phyloP scores from a whole-genome alignment of 2,329 filamentous ascomycete genomes.

The Calonectria naviculata region DNA sequence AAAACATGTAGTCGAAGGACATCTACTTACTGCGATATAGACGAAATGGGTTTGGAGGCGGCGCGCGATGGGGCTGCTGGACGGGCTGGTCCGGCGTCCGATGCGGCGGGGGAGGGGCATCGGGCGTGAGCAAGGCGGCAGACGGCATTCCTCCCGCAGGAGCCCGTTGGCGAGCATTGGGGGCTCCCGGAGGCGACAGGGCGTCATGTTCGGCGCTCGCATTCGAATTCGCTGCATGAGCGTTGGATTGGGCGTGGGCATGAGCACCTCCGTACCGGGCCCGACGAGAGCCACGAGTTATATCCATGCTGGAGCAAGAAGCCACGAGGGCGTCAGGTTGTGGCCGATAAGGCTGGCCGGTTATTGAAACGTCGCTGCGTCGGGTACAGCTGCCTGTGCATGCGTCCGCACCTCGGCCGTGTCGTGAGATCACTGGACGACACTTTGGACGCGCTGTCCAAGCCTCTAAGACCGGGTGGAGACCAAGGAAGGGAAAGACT shows the following conservation, averaged over 20 bases:
- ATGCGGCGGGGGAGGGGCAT: constrained; percentile 35
- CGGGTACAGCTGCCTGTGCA: background rate
- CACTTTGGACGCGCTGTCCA: background rate
- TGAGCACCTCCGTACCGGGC: constrained; percentile 44
- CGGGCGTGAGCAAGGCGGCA: constrained; percentile 36
- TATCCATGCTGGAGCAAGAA: constrained; percentile 36
- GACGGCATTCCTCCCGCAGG: constrained; percentile 30
- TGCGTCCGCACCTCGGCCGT: background rate
- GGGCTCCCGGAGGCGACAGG: constrained; percentile 13
- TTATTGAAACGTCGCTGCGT: constrained; percentile 4
- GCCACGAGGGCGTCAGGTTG: constrained; percentile 4
- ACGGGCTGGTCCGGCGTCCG: constrained; percentile 42
- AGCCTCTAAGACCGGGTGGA: no score
- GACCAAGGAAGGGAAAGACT: no score
- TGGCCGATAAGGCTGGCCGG: background rate
- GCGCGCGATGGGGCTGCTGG: constrained; percentile 38
- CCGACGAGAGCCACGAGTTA: constrained; percentile 44
- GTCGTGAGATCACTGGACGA: background rate
- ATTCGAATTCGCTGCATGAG: constrained; percentile 3
- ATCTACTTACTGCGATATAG: constrained; percentile 49
- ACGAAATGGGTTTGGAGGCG: constrained; percentile 50
- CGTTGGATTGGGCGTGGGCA: constrained; percentile 22
- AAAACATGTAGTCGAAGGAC: background rate
- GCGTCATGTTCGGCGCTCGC: constrained; percentile 10
- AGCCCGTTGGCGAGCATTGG: constrained; percentile 27